A percentile compares a stretch with the other conserved stretches of the same genome.
Conservation (phyloP, 2,329 filamentous ascomycete species). For the Colletotrichum coccodes region DNA sequence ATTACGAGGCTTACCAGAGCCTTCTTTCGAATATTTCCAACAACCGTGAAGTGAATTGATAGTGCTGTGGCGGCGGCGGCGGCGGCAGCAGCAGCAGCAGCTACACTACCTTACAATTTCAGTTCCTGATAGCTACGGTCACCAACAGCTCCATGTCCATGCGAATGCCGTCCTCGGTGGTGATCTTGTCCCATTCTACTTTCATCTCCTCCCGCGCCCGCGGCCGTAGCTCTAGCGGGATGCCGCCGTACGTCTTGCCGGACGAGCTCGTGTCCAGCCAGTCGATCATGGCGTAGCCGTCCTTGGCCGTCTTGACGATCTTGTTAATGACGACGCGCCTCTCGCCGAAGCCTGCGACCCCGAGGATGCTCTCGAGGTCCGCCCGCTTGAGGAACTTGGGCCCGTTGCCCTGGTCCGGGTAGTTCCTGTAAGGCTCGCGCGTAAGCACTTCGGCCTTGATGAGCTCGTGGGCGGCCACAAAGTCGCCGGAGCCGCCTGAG, state of each 20-base stretch:
- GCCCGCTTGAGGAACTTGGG: constrained; percentile 6
- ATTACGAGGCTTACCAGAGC: no score
- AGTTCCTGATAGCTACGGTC: constrained; percentile 3
- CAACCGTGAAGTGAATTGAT: background rate
- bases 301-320: constrained; percentile 6
- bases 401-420: background rate
- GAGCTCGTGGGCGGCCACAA: background rate
- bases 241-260: constrained; percentile 2
- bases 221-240: constrained; percentile 3
- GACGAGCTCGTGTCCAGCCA: constrained; percentile 24
- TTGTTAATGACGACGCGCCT: background rate
- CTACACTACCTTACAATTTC: background rate
- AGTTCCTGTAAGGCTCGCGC: background rate
- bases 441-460: constrained; percentile 1
- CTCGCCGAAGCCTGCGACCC: background rate
- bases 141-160: constrained; percentile 16
- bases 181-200: constrained; percentile 15
- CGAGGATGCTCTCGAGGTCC: constrained; percentile 5
- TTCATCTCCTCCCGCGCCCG: constrained; percentile 12
- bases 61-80: no score
- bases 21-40: background rate
- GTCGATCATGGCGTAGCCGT: constrained; percentile 14
- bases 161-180: constrained; percentile 7
- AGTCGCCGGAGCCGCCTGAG: constrained; percentile 18
- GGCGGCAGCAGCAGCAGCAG: no score